Conservation (phyloP, 2,329 filamentous ascomycete species). For the Uncinocarpus reesii region DNA sequence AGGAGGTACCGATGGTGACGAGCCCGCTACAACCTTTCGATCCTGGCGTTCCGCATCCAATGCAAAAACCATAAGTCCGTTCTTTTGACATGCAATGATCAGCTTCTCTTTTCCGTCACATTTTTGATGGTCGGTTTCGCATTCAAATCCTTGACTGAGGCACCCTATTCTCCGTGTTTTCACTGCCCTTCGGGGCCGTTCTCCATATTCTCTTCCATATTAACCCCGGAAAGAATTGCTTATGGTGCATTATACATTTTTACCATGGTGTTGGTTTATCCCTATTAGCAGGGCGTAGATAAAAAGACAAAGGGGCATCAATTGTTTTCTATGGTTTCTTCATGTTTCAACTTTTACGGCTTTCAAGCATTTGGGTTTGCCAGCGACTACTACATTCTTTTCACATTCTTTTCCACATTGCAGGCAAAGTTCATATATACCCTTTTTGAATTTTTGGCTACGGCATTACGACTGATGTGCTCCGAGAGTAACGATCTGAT, state of each 20-base stretch:
- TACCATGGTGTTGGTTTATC: conserved; percentile 9
- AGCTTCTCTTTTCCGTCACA: not conserved
- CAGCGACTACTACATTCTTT: not conserved
- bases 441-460: conserved; percentile 2
- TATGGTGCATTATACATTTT: conserved; percentile 9
- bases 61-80: not conserved
- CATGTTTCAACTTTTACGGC: not conserved
- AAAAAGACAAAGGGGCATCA: conserved; percentile 12
- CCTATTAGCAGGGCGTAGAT: conserved; percentile 16
- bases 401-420: not conserved
- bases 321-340: conserved; percentile 3
- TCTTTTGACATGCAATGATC: not conserved
- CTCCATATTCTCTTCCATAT: not conserved
- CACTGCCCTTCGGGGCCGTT: not conserved
- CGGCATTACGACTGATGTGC: conserved; percentile 4
- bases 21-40: conserved; percentile 6
- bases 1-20: conserved; percentile 6
- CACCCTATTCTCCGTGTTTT: not conserved
- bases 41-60: conserved; percentile 4
- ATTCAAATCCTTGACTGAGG: not conserved
- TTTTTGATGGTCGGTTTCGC: not conserved
- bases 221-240: not conserved
- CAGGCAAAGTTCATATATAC: conserved; percentile 5
- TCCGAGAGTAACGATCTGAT: conserved; percentile 8
- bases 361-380: conserved; percentile 2